Evolutionary conservation across 257 asterid species (phyloP).

Genomic region (Striga asiatica): DNA sequence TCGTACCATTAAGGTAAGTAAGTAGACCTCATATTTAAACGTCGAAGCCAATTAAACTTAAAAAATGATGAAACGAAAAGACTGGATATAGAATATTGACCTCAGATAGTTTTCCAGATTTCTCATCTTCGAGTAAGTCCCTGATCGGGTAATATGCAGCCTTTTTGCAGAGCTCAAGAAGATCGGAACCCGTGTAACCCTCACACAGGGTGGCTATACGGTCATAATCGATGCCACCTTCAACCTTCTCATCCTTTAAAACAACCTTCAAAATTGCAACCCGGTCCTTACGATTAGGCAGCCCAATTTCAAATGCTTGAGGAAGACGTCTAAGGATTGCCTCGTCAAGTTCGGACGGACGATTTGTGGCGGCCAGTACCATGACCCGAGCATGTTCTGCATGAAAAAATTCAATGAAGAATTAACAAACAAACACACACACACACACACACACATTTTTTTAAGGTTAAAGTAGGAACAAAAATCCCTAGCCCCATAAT

Average conservation of each 20-base stretch:
- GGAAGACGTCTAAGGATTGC: conserved; percentile 3
- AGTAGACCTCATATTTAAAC: too few relatives aligned
- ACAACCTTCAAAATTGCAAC: background rate
- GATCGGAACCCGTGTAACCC: conserved; percentile 2
- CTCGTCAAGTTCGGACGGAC: background rate
- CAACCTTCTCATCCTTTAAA: background rate
- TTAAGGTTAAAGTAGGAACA: too few relatives aligned
- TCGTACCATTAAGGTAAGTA: too few relatives aligned
- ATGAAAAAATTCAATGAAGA: background rate
- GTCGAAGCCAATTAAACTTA: background rate
- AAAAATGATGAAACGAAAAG: background rate
- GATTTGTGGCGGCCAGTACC: conserved; percentile 1
- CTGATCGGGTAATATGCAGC: background rate
- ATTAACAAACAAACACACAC: background rate
- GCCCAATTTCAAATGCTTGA: background rate
- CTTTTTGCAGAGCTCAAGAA: background rate
- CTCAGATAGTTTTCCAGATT: background rate
- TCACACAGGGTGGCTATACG: background rate
- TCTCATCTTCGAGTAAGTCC: background rate
- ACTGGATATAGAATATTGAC: background rate
- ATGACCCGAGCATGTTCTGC: background rate
- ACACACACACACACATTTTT: too few relatives aligned
- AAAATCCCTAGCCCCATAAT: too few relatives aligned
- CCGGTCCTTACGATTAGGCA: background rate
- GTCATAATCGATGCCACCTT: background rate